Evolutionary conservation across 148 eudicot species (phyloP).

Genomic region (Camellia granthamiana): DNA sequence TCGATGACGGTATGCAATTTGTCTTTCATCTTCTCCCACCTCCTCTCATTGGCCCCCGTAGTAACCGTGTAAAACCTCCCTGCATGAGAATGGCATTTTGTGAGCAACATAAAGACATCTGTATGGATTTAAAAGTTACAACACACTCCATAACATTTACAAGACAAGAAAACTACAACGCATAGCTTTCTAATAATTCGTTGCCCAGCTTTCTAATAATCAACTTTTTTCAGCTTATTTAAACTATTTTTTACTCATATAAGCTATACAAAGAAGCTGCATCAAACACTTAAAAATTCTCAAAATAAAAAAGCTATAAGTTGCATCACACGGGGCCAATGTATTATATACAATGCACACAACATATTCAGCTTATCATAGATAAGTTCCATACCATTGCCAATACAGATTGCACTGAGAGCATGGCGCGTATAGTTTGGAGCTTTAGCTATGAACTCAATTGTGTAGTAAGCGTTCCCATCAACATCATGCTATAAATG

Average conservation of each 20-base stretch:
- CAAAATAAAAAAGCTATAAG: too few species aligned
- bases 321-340: too few species aligned
- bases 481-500: slow-evolving; percentile 74
- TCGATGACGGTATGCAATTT: slow-evolving; percentile 72
- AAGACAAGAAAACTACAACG: not conserved
- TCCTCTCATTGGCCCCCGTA: slow-evolving; percentile 92
- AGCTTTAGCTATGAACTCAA: slow-evolving; percentile 84
- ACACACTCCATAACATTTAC: not conserved
- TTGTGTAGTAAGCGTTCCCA: slow-evolving; percentile 82
- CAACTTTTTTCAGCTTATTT: too few species aligned
- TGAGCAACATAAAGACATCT: not conserved
- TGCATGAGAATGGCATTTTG: slow-evolving; percentile 23
- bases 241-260: too few species aligned
- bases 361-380: not conserved
- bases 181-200: not conserved
- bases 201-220: too few species aligned
- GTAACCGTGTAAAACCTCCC: slow-evolving; percentile 93
- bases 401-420: slow-evolving; percentile 75
- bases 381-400: slow-evolving; percentile 66
- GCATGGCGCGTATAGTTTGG: slow-evolving; percentile 95
- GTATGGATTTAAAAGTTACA: not conserved
- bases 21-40: slow-evolving; percentile 99
- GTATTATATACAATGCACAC: not conserved
- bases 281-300: too few species aligned
- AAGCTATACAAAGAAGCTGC: too few species aligned